Evolutionary conservation across 225 moss, liverwort and hornwort genomes (phyloP), one percentile per base, ranked within the genome.

Genomic region (Straminergon stramineum): DNA sequence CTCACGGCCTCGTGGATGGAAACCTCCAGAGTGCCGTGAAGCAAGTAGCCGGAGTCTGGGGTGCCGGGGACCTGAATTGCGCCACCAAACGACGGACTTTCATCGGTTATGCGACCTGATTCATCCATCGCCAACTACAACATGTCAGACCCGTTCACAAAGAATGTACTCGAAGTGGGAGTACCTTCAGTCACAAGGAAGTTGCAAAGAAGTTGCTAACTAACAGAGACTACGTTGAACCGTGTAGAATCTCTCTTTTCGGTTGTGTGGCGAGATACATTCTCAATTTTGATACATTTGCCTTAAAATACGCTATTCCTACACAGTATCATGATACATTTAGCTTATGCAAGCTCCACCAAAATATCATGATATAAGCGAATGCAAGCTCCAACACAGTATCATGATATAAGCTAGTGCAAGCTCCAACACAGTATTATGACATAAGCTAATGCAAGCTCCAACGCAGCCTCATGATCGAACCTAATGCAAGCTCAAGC

Each of bases 1-100:
- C 43, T 85, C 90, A 89, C 92, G 22, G 99, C 99, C 87, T 95
- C 91, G 88, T 89, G 87, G 31, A 99, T 75, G 70, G 88, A 89
- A 35, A 94, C 89, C 48, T 99, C 97, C 26, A 99, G 83, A 2
- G 96, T 96, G 84, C 99, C 99, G 91, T 99, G 99, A 5, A 99
- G 94, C 53, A 93, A 66, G 93, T 90, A 86, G 37, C 78, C 79
- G 51, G 88, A 85, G 11, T 84, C 70, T 4, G 89, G 74, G 28
- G 88, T 31, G 41, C 87, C 61, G 14, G 32, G 73, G 26, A 82
- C 74, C 57, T 86, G 89, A 37, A 87, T 77, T 20, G 91, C 87
- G n/a, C 61, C 78, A 12, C 78, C 88, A 23, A 83, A 76, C 60
- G 90, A 82, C 18, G 86, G 75, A 52, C 43, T 84, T 56, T 55